A percentile compares a stretch with the other conserved stretches of the same genome.
Conservation (phyloP, 768 basidiomycete species). For the Naganishia friedmannii region DNA sequence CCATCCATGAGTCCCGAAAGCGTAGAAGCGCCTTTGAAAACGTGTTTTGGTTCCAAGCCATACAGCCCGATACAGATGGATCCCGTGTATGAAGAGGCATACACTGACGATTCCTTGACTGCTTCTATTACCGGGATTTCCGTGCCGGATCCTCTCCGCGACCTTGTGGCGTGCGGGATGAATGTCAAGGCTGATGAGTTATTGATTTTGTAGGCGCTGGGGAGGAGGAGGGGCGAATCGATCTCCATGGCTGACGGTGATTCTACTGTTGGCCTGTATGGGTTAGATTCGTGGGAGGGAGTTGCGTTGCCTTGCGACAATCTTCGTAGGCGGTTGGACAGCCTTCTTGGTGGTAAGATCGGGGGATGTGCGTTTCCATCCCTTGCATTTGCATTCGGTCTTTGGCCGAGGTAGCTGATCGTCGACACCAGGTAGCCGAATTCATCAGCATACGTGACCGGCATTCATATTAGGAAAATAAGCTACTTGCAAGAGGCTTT, state of each 20-base stretch:
- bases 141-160: not conserved
- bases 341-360: conserved; percentile 21
- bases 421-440: not conserved
- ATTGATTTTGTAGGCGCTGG: conserved; percentile 21
- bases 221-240: conserved; percentile 13
- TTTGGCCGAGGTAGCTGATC: conserved; percentile 28
- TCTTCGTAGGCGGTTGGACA: conserved; percentile 27
- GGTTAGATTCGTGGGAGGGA: not conserved
- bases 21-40: conserved; percentile 23
- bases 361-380: conserved; percentile 7
- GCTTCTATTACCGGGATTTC: not conserved
- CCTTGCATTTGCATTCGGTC: conserved; percentile 5
- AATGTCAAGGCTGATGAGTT: conserved; percentile 4
- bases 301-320: conserved; percentile 9
- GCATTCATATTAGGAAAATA: not conserved
- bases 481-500: conserved; percentile 27
- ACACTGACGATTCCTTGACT: conserved; percentile 28
- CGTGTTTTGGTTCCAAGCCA: conserved; percentile 22
- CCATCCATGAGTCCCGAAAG: conserved; percentile 24
- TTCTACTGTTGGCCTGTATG: not conserved
- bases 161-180: conserved; percentile 2
- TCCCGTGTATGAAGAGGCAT: conserved; percentile 24
- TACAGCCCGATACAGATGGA: conserved; percentile 29
- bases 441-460: not conserved
- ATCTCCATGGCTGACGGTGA: conserved; percentile 30